phyloP scores from a whole-genome alignment of 768 basidiomycete species.

The Tricholomella constricta region DNA sequence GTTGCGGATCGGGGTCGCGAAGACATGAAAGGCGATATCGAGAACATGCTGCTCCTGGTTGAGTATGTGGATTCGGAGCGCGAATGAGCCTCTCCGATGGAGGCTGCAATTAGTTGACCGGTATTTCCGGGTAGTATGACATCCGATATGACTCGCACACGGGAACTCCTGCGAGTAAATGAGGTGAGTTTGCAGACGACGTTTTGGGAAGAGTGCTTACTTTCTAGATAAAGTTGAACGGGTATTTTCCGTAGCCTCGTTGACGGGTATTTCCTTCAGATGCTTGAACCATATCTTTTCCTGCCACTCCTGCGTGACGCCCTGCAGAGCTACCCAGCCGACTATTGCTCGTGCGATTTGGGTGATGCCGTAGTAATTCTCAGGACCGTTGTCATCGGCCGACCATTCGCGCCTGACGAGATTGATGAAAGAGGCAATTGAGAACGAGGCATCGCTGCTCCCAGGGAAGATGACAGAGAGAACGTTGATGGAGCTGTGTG shows the following conservation, averaged over 20 bases:
- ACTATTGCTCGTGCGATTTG: slow-evolving; percentile 71
- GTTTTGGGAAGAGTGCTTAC: slow-evolving; percentile 23
- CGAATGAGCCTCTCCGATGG: slow-evolving; percentile 66
- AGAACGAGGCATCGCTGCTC: slow-evolving; percentile 79
- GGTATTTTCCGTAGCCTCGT: slow-evolving; percentile 39
- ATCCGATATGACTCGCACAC: slow-evolving; percentile 73
- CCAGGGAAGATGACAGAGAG: slow-evolving; percentile 74
- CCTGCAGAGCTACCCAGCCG: slow-evolving; percentile 80
- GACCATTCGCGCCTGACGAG: slow-evolving; percentile 82
- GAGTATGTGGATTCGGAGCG: slow-evolving; percentile 33
- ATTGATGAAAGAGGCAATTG: slow-evolving; percentile 74
- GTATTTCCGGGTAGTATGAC: slow-evolving; percentile 65
- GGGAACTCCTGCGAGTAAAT: slow-evolving; percentile 43
- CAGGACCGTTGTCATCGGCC: slow-evolving; percentile 52
- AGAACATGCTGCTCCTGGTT: slow-evolving; percentile 9
- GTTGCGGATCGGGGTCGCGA: slow-evolving; percentile 6
- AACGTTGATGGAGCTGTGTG: slow-evolving; percentile 73
- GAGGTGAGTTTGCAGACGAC: not conserved
- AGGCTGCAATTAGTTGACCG: slow-evolving; percentile 78
- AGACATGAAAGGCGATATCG: slow-evolving; percentile 11
- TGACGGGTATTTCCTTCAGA: slow-evolving; percentile 67
- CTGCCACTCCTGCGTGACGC: slow-evolving; percentile 80
- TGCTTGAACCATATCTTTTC: slow-evolving; percentile 69
- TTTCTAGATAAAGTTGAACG: slow-evolving; percentile 34
- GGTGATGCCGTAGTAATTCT: slow-evolving; percentile 60